Percentiles rank a stretch among this genome's conserved stretches.
phyloP scores from a whole-genome alignment of 1,284 basidiomycete genomes.

The Austroboletus novae-zelandiae region DNA sequence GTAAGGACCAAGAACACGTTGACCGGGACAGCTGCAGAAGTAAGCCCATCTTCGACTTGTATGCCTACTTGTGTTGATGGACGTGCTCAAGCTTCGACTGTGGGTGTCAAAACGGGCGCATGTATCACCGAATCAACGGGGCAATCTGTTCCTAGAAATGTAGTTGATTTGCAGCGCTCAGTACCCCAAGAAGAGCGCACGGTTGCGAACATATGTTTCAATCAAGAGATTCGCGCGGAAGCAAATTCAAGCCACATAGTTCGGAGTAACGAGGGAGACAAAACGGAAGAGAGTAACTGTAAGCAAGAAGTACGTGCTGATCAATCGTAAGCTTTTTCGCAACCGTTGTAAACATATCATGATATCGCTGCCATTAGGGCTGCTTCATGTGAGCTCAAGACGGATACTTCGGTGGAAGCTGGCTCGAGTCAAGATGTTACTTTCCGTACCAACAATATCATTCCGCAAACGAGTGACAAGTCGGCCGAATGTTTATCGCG shows the following conservation, averaged over 20 bases:
- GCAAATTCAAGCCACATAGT: background rate
- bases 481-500: background rate
- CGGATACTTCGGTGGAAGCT: background rate
- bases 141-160: background rate
- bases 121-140: background rate
- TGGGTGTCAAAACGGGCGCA: background rate
- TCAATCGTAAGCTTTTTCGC: conserved; percentile 6
- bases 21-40: background rate
- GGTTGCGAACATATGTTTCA: background rate
- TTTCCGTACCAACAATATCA: background rate
- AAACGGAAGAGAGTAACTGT: background rate
- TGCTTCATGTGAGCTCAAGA: background rate
- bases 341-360: background rate
- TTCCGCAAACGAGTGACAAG: background rate
- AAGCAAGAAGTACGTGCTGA: background rate
- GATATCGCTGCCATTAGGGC: conserved; percentile 1
- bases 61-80: background rate
- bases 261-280: background rate
- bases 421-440: background rate
- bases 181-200: background rate
- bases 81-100: background rate
- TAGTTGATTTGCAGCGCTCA: background rate
- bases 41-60: background rate
- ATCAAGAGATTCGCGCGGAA: background rate
- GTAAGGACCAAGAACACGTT: background rate